Base-by-base conservation (phyloP, 2,329 filamentous ascomycete genomes). In the Neoarthrinium moseri region DNA sequence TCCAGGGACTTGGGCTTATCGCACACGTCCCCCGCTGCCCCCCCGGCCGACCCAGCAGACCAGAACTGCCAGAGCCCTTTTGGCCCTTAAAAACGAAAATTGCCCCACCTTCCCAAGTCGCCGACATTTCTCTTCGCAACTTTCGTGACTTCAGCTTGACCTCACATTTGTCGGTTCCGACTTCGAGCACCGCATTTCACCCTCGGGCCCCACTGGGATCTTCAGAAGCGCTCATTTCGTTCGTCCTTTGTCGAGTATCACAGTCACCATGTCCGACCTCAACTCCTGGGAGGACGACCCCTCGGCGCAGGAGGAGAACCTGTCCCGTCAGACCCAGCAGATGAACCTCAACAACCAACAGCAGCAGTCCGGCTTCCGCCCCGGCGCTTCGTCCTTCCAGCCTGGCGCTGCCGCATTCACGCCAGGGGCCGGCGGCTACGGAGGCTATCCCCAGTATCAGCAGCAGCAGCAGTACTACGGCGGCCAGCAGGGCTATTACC, bases 261-360 rank as follows among this genome's bases (percentile, higher is more conserved):
- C 44, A 45, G 46, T 32, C 63, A 77, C 46, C 62, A 96, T 96
- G 91, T 87, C 91, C 59, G 84, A 91, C 68, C 87, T 90, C 61
- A 91, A 95, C 69, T 96, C 91, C 52, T 97, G 94, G 89, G 91
- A 97, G 73, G 90, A 95, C 62, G 89, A 91, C 62, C 84, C 85
- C 61, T 77, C 85, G 45, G 84, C 82, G 52, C 86, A 89, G 75
- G 86, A 91, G 60, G 86, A 89, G 59, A 81, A 81, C 66, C 82
- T 95, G 68, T 81, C 88, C 51, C 83, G 84, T 59, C 88, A 91
- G 75, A 73, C 87, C 59, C 82, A 86, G 66, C 84, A 87, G 66
- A 78, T 91, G 67, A 89, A 90, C 67, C 66, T 91, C 61, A 87
- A 86, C 66, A 73, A 75, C 43, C 61, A 53, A 45, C 70, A 69